Base-by-base conservation (phyloP, 108 stramenopile genomes). In the Bacterosira constricta region DNA sequence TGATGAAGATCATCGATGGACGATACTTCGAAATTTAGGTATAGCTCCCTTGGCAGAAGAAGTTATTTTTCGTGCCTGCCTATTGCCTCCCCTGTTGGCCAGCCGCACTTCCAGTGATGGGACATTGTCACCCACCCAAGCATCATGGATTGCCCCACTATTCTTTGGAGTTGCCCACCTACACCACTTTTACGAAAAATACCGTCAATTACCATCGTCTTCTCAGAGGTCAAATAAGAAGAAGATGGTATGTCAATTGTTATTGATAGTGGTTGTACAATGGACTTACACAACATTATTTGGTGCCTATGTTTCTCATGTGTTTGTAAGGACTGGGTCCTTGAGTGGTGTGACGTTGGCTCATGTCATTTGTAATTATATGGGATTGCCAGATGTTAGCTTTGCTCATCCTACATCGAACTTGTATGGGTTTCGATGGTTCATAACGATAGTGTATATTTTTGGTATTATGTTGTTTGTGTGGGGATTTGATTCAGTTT, bases 91-190 rank as follows among this genome's bases (percentile, higher is more conserved):
- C 21, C 49, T 95, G 12, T 41, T 91, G 38, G 29, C 47, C 63
- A 65, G 72, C 34, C 20, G 55, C 39, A 52, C 49, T 34, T 20
- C 27, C 49, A 46, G 10, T 69, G 64, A 37, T 36, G 27, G 30
- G 13, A 41, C 71, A 37, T 42, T 63, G 56, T 66, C 69, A 13
- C 55, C 66, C 35, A 39, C 66, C 26, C 17, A 54, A 62, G 41
- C 74, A 45, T 51, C 49, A 15, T 77, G 79, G 68, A 74, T 87
- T 7, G 85, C 87, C 21, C 94, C 94, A 36, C 53, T 90, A 25
- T 95, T 91, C 63, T 95, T 95, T 74, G 94, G 94, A 9, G 46
- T 85, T 8, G 94, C 94, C 1, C 94, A 95, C 76, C 35, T 87
- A 7, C 94, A 95, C 53, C 94, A 92, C 71, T 86, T 86, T 21